Conservation (phyloP, 495 filamentous ascomycete genomes). For the Penicillium herquei region DNA sequence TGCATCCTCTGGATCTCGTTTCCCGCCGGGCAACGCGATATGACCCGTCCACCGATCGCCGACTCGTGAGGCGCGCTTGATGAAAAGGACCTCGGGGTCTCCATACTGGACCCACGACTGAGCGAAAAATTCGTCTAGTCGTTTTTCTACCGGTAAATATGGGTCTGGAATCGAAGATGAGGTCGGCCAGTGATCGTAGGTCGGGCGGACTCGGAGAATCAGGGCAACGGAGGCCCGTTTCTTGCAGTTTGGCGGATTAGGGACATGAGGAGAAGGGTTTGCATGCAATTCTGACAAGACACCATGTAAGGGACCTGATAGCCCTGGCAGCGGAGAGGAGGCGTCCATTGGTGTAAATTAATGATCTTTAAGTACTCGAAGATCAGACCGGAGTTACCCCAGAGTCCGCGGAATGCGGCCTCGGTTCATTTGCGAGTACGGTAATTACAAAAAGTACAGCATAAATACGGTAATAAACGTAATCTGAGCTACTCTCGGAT, state of each 20-base stretch:
- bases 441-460: neutral
- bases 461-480: neutral
- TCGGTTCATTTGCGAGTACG: neutral
- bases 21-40: constrained; percentile 73
- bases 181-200: constrained; percentile 55
- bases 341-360: constrained; percentile 9
- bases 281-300: constrained; percentile 52
- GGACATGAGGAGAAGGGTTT: constrained; percentile 60
- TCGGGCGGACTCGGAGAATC: constrained; percentile 65
- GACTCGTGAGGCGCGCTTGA: constrained; percentile 68
- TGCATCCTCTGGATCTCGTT: constrained; percentile 65
- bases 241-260: constrained; percentile 59
- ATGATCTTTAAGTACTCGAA: neutral
- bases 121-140: constrained; percentile 61
- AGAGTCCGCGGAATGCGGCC: neutral
- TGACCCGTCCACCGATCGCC: constrained; percentile 78
- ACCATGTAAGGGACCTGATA: constrained; percentile 35
- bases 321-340: constrained; percentile 6
- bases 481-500: neutral
- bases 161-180: constrained; percentile 21
- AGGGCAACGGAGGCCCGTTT: constrained; percentile 74
- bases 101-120: constrained; percentile 71
- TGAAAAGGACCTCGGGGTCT: constrained; percentile 74
- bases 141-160: constrained; percentile 35
- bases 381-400: neutral